Conservation (phyloP, 2,329 filamentous ascomycete genomes). For the Trichoderma koningii region DNA sequence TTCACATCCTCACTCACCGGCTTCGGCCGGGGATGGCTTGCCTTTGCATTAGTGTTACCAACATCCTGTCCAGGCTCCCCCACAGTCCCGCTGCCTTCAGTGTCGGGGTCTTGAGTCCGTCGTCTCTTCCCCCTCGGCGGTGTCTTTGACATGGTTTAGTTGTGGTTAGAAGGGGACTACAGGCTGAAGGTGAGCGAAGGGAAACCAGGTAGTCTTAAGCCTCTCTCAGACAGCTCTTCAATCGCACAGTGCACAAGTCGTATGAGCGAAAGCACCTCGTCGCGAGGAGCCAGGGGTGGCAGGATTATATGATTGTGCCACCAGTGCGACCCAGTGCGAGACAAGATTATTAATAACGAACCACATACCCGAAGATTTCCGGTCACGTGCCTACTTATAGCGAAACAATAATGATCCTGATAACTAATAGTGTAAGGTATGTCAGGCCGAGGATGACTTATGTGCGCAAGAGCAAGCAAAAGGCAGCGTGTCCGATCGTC, state of each 20-base stretch:
- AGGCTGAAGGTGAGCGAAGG: too few relatives aligned
- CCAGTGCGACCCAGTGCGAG: constrained; percentile 2
- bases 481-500: background rate
- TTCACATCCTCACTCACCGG: constrained; percentile 3
- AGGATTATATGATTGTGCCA: background rate
- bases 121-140: constrained; percentile 10
- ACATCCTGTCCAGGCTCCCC: background rate
- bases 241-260: background rate
- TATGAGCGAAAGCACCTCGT: background rate
- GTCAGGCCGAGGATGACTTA: background rate
- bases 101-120: constrained; percentile 17
- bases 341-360: constrained; percentile 13
- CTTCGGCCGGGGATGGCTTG: background rate
- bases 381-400: background rate
- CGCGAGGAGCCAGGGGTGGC: background rate
- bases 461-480: background rate
- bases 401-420: constrained; percentile 3
- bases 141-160: too few relatives aligned
- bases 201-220: background rate
- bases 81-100: constrained; percentile 1
- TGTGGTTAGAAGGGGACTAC: too few relatives aligned
- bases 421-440: too few relatives aligned
- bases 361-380: background rate
- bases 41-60: background rate
- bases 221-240: background rate